Evolutionary conservation across 2,329 filamentous ascomycete genomes (phyloP), one percentile per base, ranked within the genome.

Genomic region (Paracamarosporium sp.): DNA sequence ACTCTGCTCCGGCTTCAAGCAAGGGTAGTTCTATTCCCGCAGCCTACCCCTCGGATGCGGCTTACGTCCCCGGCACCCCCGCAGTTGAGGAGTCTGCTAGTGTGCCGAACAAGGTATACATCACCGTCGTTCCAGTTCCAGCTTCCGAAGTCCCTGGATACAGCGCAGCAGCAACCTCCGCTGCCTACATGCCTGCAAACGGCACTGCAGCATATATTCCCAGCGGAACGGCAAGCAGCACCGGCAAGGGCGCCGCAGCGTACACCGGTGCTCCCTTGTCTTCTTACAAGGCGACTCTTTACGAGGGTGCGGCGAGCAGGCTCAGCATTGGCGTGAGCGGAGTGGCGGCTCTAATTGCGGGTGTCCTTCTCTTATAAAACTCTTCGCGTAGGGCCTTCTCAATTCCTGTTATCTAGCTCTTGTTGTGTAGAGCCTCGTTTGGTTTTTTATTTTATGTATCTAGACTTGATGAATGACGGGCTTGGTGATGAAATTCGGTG

Each of bases 241-340:
- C 57, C 7, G 60, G 55, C 50, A 44, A 59, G 52, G 47, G 24
- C 5, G 57, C 60, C 12, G 52, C 61, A 15, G 53, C 59, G 15
- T 62, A 55, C 57, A 62, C 65, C 2, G 44, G 44, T 33, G 27
- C 44, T 22, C 44, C 28, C 5, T 3, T 22, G 20, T 51, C 56
- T 8, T 28, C 33, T 40, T 61, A 58, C 43, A n/a, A 50, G 17
- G 59, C 63, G 36, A 45, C 62, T 13, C 50, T 61, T 54, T 73
- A 70, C 22, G 61, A 66, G 44, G 70, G 70, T 40, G 67, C 68
- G n/a, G 69, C 67, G 31, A 68, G 62, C 56, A 60, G 60, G 35
- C 50, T 66, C 24, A 50, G 67, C 33, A 57, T 68, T 30, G 69
- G 70, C 0, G 12, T 68, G 55, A 66, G 57, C 51, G 58, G 57